phyloP scores from a whole-genome alignment of 192 early-diverging fungal genomes.

The Neocallimastix lanati region DNA sequence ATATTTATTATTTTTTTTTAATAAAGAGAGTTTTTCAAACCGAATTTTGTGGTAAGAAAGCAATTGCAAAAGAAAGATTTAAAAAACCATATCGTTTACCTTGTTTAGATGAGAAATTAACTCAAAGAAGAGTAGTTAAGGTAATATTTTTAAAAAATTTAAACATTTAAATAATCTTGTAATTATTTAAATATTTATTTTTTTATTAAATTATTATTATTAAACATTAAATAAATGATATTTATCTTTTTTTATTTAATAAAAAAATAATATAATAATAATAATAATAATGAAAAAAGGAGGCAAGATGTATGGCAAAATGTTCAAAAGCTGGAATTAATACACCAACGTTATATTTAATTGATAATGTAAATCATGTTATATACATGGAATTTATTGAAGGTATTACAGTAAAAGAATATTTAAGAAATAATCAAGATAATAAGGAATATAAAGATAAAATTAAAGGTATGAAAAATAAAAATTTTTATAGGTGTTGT shows the following conservation, averaged over 20 bases:
- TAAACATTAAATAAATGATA: too few species aligned
- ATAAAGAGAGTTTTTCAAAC: conserved; percentile 63
- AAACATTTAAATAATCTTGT: too few species aligned
- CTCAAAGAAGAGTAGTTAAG: conserved; percentile 51
- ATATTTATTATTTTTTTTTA: too few species aligned
- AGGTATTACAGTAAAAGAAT: conserved; percentile 59
- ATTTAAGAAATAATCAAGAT: conserved; percentile 16
- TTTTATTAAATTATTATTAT: too few species aligned
- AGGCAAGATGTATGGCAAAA: conserved; percentile 63
- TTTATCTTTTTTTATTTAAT: too few species aligned
- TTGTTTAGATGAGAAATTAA: conserved; percentile 68
- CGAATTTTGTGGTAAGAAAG: conserved; percentile 30
- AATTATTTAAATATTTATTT: too few species aligned
- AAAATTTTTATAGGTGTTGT: too few species aligned
- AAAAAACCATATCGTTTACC: conserved; percentile 83
- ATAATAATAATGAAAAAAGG: conserved; percentile 30
- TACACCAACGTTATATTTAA: conserved; percentile 61
- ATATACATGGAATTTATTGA: conserved; percentile 86
- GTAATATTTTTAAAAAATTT: too few species aligned
- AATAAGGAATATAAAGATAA: conserved; percentile 1
- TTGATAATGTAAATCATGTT: conserved; percentile 45
- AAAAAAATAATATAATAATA: too few species aligned
- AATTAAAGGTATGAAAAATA: background rate
- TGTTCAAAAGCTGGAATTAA: conserved; percentile 55
- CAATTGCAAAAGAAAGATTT: conserved; percentile 85